Percentiles rank a stretch among this genome's conserved stretches.
Evolutionary conservation across 2,329 filamentous ascomycete genomes (phyloP).

Genomic region (Cladosporium sp.): DNA sequence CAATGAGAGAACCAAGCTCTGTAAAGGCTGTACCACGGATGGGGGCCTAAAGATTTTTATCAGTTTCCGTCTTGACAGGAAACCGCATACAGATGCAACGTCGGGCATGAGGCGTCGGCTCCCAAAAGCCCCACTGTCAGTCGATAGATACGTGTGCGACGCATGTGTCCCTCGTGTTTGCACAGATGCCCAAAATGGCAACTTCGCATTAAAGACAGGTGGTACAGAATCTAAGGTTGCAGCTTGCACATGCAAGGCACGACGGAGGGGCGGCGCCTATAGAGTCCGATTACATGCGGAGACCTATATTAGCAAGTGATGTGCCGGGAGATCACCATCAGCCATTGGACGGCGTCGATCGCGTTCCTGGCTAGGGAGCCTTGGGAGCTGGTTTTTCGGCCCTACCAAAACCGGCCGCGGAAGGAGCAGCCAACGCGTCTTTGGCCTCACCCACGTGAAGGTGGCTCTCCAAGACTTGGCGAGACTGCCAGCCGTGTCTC

Average conservation of each 20-base stretch:
- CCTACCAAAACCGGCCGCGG: not conserved
- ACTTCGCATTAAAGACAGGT: not conserved
- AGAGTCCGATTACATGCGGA: not conserved
- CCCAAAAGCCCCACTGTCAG: not conserved
- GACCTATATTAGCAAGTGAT: not conserved
- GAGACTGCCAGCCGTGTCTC: slow-evolving; percentile 3
- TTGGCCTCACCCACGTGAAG: slow-evolving; percentile 4
- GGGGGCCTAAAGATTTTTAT: slow-evolving; percentile 4
- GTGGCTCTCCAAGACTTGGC: not conserved
- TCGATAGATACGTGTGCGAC: not conserved
- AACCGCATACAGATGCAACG: not conserved
- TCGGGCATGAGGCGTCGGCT: not conserved
- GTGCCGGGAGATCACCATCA: slow-evolving; percentile 12
- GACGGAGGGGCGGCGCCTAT: not conserved
- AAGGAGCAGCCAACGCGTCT: not conserved
- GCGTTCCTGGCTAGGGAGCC: slow-evolving; percentile 18
- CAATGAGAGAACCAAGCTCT: not conserved
- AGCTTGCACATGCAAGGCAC: slow-evolving; percentile 19
- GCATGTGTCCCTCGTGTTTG: slow-evolving; percentile 1
- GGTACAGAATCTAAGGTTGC: slow-evolving; percentile 11
- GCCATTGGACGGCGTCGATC: slow-evolving; percentile 4
- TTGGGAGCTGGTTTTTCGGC: slow-evolving; percentile 8
- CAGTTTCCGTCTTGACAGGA: not conserved
- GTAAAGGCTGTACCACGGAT: not conserved
- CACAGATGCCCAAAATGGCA: not conserved